Conservation (phyloP, 306 rosid genomes). For the Vigna nakashimae region DNA sequence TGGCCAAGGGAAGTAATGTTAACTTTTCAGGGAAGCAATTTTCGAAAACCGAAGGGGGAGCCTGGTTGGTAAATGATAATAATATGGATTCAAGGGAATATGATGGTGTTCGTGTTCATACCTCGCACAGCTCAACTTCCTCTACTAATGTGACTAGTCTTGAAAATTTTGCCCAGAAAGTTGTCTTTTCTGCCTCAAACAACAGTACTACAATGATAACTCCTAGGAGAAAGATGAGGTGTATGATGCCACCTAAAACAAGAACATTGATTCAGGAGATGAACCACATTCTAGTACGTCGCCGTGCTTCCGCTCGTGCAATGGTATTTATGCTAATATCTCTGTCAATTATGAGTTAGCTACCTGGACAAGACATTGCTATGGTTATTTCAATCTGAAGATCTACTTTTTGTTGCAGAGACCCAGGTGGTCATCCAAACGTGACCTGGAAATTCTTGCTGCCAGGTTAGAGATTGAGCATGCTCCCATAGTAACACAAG, state of each 20-base stretch:
- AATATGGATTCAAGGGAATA: constrained; percentile 39
- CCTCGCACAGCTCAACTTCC: constrained; percentile 36
- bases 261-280: constrained; percentile 76
- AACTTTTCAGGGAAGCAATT: constrained; percentile 49
- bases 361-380: constrained; percentile 30
- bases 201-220: constrained; percentile 40
- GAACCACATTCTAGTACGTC: constrained; percentile 64
- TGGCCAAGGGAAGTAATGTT: constrained; percentile 43
- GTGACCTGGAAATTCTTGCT: constrained; percentile 73
- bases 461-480: constrained; percentile 73
- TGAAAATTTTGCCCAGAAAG: constrained; percentile 42
- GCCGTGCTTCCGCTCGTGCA: constrained; percentile 68
- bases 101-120: constrained; percentile 41
- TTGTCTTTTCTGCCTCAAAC: constrained; percentile 33
- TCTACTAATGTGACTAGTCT: constrained; percentile 41
- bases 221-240: constrained; percentile 63
- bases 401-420: constrained; percentile 60
- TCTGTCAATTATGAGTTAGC: constrained; percentile 36
- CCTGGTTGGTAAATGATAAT: constrained; percentile 41
- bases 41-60: constrained; percentile 43
- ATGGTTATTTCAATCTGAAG: constrained; percentile 28
- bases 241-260: constrained; percentile 79
- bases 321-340: constrained; percentile 59
- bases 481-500: constrained; percentile 59
- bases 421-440: constrained; percentile 79